Percentiles rank a stretch among this genome's conserved stretches.
Evolutionary conservation across 352 stramenopile genomes (phyloP).

Genomic region (Globisporangium canariense): DNA sequence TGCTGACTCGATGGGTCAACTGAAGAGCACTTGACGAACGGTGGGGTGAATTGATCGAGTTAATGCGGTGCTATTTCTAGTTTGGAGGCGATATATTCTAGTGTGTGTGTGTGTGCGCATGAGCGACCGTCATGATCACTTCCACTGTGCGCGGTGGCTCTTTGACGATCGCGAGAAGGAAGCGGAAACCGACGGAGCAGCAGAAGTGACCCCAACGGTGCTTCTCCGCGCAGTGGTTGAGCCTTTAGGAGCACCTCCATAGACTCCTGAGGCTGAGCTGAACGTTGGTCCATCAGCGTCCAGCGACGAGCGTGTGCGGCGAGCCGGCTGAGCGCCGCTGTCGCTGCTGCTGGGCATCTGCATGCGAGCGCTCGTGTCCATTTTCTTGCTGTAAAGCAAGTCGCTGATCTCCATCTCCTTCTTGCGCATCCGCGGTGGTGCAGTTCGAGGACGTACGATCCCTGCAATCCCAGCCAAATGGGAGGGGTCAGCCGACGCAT

Average conservation of each 20-base stretch:
- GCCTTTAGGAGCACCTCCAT: not conserved
- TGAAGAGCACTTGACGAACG: not conserved
- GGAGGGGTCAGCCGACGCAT: slow-evolving; percentile 3
- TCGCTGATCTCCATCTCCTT: slow-evolving; percentile 43
- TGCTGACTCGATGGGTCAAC: slow-evolving; percentile 5
- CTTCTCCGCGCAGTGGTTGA: slow-evolving; percentile 2
- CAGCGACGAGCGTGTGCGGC: slow-evolving; percentile 31
- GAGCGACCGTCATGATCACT: slow-evolving; percentile 18
- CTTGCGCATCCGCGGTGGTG: slow-evolving; percentile 33
- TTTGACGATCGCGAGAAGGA: slow-evolving; percentile 20
- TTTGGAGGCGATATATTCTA: not conserved
- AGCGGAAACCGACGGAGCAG: slow-evolving; percentile 4
- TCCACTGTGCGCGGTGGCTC: slow-evolving; percentile 45
- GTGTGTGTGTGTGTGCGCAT: not conserved
- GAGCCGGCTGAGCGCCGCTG: slow-evolving; percentile 19
- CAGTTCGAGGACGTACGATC: slow-evolving; percentile 32
- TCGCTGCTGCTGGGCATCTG: slow-evolving; percentile 25
- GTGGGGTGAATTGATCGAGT: not conserved
- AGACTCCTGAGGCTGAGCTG: not conserved
- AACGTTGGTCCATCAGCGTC: slow-evolving; percentile 21
- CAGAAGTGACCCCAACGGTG: slow-evolving; percentile 3
- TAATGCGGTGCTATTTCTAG: not conserved
- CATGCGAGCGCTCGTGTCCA: slow-evolving; percentile 25
- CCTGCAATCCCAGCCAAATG: not conserved
- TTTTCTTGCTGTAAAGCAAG: slow-evolving; percentile 38